Conservation (phyloP, 257 asterid genomes). For the Ballota nigra region DNA sequence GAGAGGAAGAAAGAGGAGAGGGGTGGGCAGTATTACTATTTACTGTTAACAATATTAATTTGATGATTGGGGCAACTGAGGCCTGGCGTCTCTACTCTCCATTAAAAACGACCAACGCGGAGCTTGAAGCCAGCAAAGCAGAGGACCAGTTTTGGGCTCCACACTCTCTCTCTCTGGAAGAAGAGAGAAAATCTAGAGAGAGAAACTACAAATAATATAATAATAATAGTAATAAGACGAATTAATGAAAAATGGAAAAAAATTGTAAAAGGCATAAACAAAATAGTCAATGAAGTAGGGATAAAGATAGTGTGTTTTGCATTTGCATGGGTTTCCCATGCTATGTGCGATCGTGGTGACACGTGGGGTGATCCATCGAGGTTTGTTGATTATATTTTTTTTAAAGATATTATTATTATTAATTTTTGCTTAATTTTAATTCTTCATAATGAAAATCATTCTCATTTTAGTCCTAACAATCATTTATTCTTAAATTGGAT, state of each 20-base stretch:
- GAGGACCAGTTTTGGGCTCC: slow-evolving; percentile 53
- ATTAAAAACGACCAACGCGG: slow-evolving; percentile 71
- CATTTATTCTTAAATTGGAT: too few relatives aligned
- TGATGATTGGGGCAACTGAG: slow-evolving; percentile 55
- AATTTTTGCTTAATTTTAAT: too few relatives aligned
- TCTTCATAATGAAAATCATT: too few relatives aligned
- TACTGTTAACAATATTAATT: neutral
- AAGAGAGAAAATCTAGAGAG: slow-evolving; percentile 29
- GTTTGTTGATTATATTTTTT: neutral
- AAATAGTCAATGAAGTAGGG: slow-evolving; percentile 30
- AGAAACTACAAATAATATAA: neutral
- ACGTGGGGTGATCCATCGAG: slow-evolving; percentile 25
- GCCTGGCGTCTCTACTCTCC: slow-evolving; percentile 54
- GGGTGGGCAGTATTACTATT: slow-evolving; percentile 19
- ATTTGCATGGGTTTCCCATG: slow-evolving; percentile 30
- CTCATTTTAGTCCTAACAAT: too few relatives aligned
- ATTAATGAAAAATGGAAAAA: slow-evolving; percentile 16
- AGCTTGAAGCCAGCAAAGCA: slow-evolving; percentile 41
- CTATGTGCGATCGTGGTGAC: slow-evolving; percentile 21
- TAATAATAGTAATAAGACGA: neutral
- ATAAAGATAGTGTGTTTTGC: slow-evolving; percentile 19
- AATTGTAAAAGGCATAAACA: neutral
- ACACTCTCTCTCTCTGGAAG: neutral
- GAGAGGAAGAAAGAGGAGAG: slow-evolving; percentile 2
- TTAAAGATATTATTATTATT: too few relatives aligned